These are phyloP conservation scores for Phaeoacremonium minimum DNA, from an alignment of 2,329 filamentous ascomycete genomes.

Conservation along the genomic window DNA sequence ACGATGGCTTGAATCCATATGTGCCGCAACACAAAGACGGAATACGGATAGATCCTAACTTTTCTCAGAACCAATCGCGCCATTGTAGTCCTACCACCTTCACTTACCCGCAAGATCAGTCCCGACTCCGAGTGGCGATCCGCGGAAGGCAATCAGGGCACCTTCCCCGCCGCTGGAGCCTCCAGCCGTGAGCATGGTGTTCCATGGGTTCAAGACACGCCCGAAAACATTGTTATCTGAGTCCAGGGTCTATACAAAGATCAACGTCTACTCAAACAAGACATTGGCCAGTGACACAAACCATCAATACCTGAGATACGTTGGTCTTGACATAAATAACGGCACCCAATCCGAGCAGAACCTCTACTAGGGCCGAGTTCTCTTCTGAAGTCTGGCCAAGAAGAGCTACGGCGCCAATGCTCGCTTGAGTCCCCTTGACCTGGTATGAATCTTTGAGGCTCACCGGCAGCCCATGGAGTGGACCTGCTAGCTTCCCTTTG, in stretches of 20 bases:
- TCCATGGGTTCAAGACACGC: conserved; percentile 7
- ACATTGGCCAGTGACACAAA: too few relatives aligned
- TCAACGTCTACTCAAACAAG: not conserved
- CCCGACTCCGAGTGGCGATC: conserved; percentile 11
- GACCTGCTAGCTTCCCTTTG: conserved; percentile 4
- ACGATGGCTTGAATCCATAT: conserved; percentile 11
- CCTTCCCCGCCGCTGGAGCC: conserved; percentile 13
- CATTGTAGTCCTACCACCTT: too few relatives aligned
- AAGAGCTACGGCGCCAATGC: conserved; percentile 8
- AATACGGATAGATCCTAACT: conserved; percentile 13
- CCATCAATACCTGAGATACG: conserved; percentile 12
- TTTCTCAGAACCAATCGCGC: conserved; percentile 1
- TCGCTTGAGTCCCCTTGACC: conserved; percentile 7
- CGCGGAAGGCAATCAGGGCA: conserved; percentile 10
- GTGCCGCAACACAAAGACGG: conserved; percentile 12
- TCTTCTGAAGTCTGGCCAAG: conserved; percentile 1
- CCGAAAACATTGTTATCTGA: conserved; percentile 12
- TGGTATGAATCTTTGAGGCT: conserved; percentile 11
- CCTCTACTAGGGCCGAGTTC: conserved; percentile 7
- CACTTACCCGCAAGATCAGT: conserved; percentile 12
- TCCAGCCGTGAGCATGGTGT: conserved; percentile 9
- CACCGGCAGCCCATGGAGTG: conserved; percentile 9
- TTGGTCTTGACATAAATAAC: conserved; percentile 13
- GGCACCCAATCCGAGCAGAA: conserved; percentile 10
- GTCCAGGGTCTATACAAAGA: conserved; percentile 9